Evolutionary conservation across 2,329 filamentous ascomycete species (phyloP).

Genomic region (Paracorniculantispora psalliotae): DNA sequence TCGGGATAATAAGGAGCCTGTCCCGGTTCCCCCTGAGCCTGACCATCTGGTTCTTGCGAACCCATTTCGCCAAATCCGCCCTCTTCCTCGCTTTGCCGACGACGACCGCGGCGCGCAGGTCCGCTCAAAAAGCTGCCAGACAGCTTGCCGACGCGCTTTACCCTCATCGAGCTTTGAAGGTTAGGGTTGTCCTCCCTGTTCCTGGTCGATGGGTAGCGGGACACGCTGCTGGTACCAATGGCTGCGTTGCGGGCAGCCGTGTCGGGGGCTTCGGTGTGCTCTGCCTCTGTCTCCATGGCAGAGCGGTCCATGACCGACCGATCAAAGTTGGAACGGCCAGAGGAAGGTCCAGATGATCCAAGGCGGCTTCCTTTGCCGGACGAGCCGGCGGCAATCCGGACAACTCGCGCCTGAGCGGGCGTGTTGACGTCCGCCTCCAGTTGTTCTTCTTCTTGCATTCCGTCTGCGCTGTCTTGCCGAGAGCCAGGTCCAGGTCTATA

Average conservation of each 20-base stretch:
- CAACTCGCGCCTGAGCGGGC: slow-evolving; percentile 47
- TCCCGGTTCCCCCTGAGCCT: slow-evolving; percentile 38
- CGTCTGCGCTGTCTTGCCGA: slow-evolving; percentile 38
- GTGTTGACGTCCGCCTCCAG: slow-evolving; percentile 45
- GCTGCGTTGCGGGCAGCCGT: slow-evolving; percentile 45
- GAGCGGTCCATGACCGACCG: slow-evolving; percentile 31
- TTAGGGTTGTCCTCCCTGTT: slow-evolving; percentile 58
- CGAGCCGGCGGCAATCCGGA: slow-evolving; percentile 50
- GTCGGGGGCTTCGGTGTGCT: slow-evolving; percentile 43
- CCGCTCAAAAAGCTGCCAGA: slow-evolving; percentile 75
- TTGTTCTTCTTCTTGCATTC: slow-evolving; percentile 35
- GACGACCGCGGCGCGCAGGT: slow-evolving; percentile 69
- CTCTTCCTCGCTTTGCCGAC: slow-evolving; percentile 64
- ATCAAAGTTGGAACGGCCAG: slow-evolving; percentile 30
- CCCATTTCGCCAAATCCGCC: slow-evolving; percentile 20
- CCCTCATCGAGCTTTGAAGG: slow-evolving; percentile 67
- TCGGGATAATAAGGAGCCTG: slow-evolving; percentile 24
- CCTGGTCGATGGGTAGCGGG: slow-evolving; percentile 47
- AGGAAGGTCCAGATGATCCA: slow-evolving; percentile 32
- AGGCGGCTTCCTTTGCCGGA: slow-evolving; percentile 39
- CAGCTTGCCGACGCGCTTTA: slow-evolving; percentile 71
- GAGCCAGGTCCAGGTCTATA: slow-evolving; percentile 28
- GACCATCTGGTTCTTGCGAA: slow-evolving; percentile 28
- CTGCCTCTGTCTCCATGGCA: slow-evolving; percentile 39
- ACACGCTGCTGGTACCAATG: slow-evolving; percentile 47